Conservation (phyloP, 2,329 filamentous ascomycete species). For the Diaporthe helianthi region DNA sequence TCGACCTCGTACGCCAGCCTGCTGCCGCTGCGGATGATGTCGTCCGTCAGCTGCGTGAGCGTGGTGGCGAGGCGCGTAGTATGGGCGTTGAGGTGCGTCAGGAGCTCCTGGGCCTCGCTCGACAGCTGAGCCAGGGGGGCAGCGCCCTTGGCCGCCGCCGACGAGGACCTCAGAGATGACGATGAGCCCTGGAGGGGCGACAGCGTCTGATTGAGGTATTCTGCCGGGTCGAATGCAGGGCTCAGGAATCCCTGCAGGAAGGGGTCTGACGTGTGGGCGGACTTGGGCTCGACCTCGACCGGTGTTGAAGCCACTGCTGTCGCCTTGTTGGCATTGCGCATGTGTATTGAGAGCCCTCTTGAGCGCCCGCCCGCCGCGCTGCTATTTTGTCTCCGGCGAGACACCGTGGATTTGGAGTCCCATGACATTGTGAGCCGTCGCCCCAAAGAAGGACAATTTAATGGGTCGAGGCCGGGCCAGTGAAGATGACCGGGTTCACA, state of each 20-base stretch:
- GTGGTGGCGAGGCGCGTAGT: slow-evolving; percentile 82
- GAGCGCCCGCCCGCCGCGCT: slow-evolving; percentile 45
- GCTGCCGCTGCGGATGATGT: slow-evolving; percentile 88
- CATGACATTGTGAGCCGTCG: slow-evolving; percentile 45
- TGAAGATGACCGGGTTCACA: neutral
- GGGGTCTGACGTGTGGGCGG: slow-evolving; percentile 72
- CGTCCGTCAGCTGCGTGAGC: slow-evolving; percentile 89
- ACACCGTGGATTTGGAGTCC: slow-evolving; percentile 45
- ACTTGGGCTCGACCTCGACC: slow-evolving; percentile 54
- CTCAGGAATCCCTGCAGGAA: slow-evolving; percentile 78
- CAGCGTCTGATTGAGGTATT: slow-evolving; percentile 82
- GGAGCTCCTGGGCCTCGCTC: slow-evolving; percentile 79
- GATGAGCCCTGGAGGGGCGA: slow-evolving; percentile 66
- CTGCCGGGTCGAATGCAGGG: slow-evolving; percentile 79
- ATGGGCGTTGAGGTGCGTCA: slow-evolving; percentile 88
- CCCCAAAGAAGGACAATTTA: neutral
- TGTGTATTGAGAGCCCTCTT: slow-evolving; percentile 50
- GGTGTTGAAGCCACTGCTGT: slow-evolving; percentile 4
- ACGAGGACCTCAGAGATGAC: slow-evolving; percentile 33
- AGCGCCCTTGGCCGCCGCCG: slow-evolving; percentile 44
- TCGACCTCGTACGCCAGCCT: slow-evolving; percentile 94
- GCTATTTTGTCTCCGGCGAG: slow-evolving; percentile 57
- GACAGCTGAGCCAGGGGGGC: slow-evolving; percentile 79
- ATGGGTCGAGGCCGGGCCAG: neutral
- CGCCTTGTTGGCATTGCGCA: slow-evolving; percentile 47